Percentiles rank a stretch among this genome's conserved stretches.
These are phyloP conservation scores for Candolleomyces eurysporus DNA, from an alignment of 768 basidiomycete genomes.

Conservation along the genomic window DNA sequence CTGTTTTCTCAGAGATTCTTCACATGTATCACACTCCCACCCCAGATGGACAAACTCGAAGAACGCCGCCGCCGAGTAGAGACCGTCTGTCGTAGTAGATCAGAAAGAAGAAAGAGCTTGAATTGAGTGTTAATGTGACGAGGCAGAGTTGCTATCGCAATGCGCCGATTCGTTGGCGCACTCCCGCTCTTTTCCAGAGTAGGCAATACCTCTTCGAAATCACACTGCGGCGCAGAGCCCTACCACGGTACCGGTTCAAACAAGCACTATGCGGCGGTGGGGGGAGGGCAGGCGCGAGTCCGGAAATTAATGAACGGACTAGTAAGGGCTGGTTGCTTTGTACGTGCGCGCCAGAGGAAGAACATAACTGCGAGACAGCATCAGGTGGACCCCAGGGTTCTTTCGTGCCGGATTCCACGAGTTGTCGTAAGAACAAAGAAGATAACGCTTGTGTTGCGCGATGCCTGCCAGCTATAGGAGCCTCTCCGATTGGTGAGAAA, in stretches of 20 bases:
- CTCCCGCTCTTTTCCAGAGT: not conserved
- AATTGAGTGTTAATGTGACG: not conserved
- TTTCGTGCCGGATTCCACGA: no score
- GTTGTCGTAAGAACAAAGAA: no score
- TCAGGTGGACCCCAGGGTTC: no score
- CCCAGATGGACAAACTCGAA: not conserved
- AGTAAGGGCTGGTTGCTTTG: not conserved
- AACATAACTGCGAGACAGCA: no score
- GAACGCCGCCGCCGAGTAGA: no score
- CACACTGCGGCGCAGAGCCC: not conserved
- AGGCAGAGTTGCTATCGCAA: not conserved
- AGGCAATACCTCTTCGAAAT: not conserved
- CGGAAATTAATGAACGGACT: not conserved
- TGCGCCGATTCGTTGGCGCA: not conserved
- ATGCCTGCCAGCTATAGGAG: no score
- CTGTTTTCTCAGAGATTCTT: not conserved
- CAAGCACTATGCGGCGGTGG: not conserved
- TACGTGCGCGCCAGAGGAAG: no score
- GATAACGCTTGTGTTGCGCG: no score
- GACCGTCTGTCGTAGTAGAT: no score
- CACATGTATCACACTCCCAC: conserved; percentile 2
- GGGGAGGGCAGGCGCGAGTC: not conserved
- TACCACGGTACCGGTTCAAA: conserved; percentile 1
- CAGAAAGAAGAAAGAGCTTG: no score
- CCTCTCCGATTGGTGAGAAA: not conserved